A percentile compares a stretch with the other conserved stretches of the same genome.
Evolutionary conservation across 2,329 filamentous ascomycete genomes (phyloP).

Genomic region (Lasiodiplodia citricola): DNA sequence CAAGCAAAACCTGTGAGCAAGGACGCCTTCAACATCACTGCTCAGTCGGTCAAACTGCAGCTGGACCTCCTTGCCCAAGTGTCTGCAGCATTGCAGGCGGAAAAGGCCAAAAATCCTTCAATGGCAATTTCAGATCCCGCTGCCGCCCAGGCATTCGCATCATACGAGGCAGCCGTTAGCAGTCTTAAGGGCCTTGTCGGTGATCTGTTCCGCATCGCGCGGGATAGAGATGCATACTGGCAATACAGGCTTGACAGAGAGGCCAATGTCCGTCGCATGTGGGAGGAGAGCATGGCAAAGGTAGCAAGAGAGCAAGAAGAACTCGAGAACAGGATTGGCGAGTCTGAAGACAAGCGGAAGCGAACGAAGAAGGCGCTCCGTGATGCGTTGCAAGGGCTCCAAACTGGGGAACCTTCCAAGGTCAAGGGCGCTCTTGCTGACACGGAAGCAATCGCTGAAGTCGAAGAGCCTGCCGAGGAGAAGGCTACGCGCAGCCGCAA

Average conservation of each 20-base stretch:
- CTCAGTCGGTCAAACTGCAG: conserved; percentile 91
- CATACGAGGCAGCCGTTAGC: conserved; percentile 87
- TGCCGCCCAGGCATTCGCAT: conserved; percentile 76
- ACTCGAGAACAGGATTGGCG: conserved; percentile 83
- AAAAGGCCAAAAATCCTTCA: conserved; percentile 71
- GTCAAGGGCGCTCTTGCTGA: conserved; percentile 29
- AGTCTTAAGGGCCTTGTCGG: conserved; percentile 85
- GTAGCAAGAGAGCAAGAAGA: conserved; percentile 95
- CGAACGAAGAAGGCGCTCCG: conserved; percentile 87
- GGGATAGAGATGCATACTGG: conserved; percentile 95
- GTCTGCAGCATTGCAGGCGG: conserved; percentile 76
- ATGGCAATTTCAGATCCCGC: conserved; percentile 77
- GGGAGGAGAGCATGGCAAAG: conserved; percentile 98
- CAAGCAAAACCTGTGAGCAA: conserved; percentile 74
- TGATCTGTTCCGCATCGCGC: conserved; percentile 88
- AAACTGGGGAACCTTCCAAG: conserved; percentile 32
- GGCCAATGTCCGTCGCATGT: conserved; percentile 89
- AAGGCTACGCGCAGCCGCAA: conserved; percentile 29
- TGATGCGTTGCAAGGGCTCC: conserved; percentile 73
- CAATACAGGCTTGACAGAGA: conserved; percentile 93
- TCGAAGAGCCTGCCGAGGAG: conserved; percentile 25
- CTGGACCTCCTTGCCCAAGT: conserved; percentile 89
- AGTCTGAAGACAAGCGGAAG: conserved; percentile 88
- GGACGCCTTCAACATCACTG: conserved; percentile 95
- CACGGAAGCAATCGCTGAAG: conserved; percentile 41